Base-by-base conservation (phyloP, 495 filamentous ascomycete genomes). In the Xylaria nigripes region DNA sequence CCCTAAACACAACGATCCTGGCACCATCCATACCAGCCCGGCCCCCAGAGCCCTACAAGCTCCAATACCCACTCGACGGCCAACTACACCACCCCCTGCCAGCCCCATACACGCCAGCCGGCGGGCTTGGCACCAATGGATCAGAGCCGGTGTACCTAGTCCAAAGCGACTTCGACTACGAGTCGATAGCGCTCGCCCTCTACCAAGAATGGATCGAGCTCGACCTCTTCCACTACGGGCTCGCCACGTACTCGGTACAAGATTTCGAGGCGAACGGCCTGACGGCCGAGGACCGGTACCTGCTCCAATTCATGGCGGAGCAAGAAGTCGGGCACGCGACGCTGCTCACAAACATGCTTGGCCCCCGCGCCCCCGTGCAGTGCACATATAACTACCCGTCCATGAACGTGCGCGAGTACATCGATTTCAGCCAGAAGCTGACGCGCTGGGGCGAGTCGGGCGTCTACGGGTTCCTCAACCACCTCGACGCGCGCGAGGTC, bases 171-270 rank as follows among this genome's bases (percentile, higher is more conserved):
- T 90, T 87, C 58, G 86, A 89, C 61, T 90, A 81, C 63, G 70
- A 89, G 54, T 89, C 85, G 0, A 70, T 90, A 53, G 74, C 76
- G 6, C 76, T 92, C 7, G 85, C 75, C 6, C 71, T 91, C 1
- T 89, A 90, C 60, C 84, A 90, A 56, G 90, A 95, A 71, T 95
- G 79, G 75, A 90, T 93, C 57, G 90, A 95, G 67, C 74, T 94
- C 0, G 90, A 94, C 63, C 76, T 91, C 15, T 96, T 95, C 80
- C 84, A 88, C 62, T 80, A 88, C 64, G 88, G 85, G 16, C 75
- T 95, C 16, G 78, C 76, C 1, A 79, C 75, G 0, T 95, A 92
- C 71, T 80, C 79, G 1, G 81, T 72, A 0, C 72, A 81, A 12
- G 86, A 95, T 2, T 94, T 92, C 61, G 70, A 77, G 18, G 77